Evolutionary conservation across 2,329 filamentous ascomycete genomes (phyloP), one percentile per base, ranked within the genome.

Genomic region (Albifimbria verrucaria): DNA sequence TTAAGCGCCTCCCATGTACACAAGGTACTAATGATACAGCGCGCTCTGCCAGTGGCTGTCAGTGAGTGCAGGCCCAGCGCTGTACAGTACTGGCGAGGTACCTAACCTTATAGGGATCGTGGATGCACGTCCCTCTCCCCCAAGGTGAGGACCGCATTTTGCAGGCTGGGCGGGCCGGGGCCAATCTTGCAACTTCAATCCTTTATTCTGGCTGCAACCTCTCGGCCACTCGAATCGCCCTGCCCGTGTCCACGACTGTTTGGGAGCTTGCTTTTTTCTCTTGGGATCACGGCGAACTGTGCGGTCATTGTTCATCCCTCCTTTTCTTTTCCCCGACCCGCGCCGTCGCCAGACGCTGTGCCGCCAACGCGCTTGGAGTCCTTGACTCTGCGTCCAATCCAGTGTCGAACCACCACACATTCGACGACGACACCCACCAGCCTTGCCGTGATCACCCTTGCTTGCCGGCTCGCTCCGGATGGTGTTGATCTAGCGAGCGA

Each of bases 391-490:
- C n/a, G n/a, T n/a, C n/a, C n/a, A n/a, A n/a, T n/a, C n/a, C n/a
- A n/a, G n/a, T n/a, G n/a, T n/a, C n/a, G n/a, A n/a, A n/a, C n/a
- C n/a, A n/a, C n/a, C n/a, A n/a, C n/a, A n/a, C n/a, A n/a, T n/a
- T n/a, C n/a, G n/a, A n/a, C n/a, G n/a, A n/a, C 48, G 26, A 45
- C n/a, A 18, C n/a, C 25, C n/a, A n/a, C n/a, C n/a, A n/a, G n/a
- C n/a, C n/a, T n/a, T n/a, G n/a, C n/a, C n/a, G n/a, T n/a, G n/a
- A n/a, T n/a, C n/a, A n/a, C n/a, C n/a, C 5, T 39, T 15, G 32
- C 11, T 39, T 12, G 32, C 32, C 32, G 32, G 32, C 15, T 39
- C 18, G 32, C 32, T 43, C 52, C 57, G 61, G 53, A 63, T 62
- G 61, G 56, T 57, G 57, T 48, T 41, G 21, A 49, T 51, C 50